A percentile compares a stretch with the other conserved stretches of the same genome.
phyloP scores from a whole-genome alignment of 2,329 filamentous ascomycete species.

The Trichoderma atrobrunneum region DNA sequence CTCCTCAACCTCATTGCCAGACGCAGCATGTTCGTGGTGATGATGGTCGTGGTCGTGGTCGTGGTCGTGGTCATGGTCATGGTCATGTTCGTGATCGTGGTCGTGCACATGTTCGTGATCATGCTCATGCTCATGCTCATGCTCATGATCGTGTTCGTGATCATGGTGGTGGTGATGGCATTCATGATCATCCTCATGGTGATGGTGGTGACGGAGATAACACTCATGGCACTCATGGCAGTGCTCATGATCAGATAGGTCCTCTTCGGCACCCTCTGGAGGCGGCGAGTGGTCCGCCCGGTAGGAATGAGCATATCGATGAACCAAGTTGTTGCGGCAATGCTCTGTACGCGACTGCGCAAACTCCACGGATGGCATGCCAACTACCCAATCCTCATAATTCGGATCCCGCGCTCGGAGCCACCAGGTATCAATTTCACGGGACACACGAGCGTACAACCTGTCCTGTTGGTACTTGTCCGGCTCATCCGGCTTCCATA shows the following conservation, averaged over 20 bases:
- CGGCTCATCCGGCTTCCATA: conserved; percentile 50
- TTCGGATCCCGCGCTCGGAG: conserved; percentile 58
- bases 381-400: conserved; percentile 55
- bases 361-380: conserved; percentile 59
- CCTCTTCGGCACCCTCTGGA: conserved; percentile 38
- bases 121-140: conserved; percentile 35
- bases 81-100: conserved; percentile 28
- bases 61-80: no score
- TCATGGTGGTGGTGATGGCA: conserved; percentile 37
- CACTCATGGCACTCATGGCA: conserved; percentile 36
- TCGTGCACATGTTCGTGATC: conserved; percentile 36
- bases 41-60: conserved; percentile 32
- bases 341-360: conserved; percentile 56
- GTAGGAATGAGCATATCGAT: conserved; percentile 50
- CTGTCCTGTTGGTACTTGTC: conserved; percentile 60
- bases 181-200: conserved; percentile 48
- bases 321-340: conserved; percentile 58
- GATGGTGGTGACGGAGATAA: conserved; percentile 30
- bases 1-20: conserved; percentile 49
- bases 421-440: conserved; percentile 66
- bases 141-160: conserved; percentile 34
- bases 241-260: conserved; percentile 38
- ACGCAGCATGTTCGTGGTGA: conserved; percentile 39
- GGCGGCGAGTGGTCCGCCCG: conserved; percentile 41
- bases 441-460: conserved; percentile 58